phyloP scores from a whole-genome alignment of 805 yeast genomes.

The Pichia membranifaciens region DNA sequence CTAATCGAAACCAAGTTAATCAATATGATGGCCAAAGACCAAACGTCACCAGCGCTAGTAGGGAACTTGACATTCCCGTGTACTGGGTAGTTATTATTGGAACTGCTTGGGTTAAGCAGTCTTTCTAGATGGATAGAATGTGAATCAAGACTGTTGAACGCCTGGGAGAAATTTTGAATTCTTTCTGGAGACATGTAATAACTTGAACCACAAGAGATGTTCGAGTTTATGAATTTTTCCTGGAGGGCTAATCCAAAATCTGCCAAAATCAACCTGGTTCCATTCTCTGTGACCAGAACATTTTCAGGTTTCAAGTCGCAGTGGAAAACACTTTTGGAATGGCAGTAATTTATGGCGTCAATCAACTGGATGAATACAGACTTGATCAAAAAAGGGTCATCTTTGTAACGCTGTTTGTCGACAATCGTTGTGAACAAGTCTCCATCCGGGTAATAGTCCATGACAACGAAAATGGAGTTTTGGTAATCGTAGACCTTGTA shows the following conservation, averaged over 20 bases:
- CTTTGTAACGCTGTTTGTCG: constrained; percentile 56
- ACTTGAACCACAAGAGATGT: constrained; percentile 78
- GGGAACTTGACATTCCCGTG: constrained; percentile 42
- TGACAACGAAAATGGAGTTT: constrained; percentile 58
- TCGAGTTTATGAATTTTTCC: constrained; percentile 50
- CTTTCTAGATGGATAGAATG: constrained; percentile 29
- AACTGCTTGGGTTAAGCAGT: constrained; percentile 19
- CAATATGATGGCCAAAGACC: constrained; percentile 80
- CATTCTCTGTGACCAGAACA: constrained; percentile 59
- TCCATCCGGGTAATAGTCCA: constrained; percentile 83
- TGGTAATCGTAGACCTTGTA: constrained; percentile 64
- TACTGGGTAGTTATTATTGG: constrained; percentile 14
- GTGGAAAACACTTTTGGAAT: constrained; percentile 77
- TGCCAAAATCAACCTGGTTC: constrained; percentile 54
- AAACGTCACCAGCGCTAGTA: constrained; percentile 73
- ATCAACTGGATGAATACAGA: constrained; percentile 68
- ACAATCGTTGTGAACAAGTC: constrained; percentile 85
- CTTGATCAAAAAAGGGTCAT: constrained; percentile 46
- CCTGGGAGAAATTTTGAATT: constrained; percentile 36
- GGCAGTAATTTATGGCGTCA: constrained; percentile 79
- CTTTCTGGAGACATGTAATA: constrained; percentile 95
- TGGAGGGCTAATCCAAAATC: constrained; percentile 88
- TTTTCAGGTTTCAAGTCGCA: constrained; percentile 97
- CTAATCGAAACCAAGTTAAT: constrained; percentile 77
- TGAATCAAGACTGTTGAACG: constrained; percentile 28